Evolutionary conservation across 2,329 filamentous ascomycete genomes (phyloP), one percentile per base, ranked within the genome.

Genomic region (Pseudocercospora fuligena): DNA sequence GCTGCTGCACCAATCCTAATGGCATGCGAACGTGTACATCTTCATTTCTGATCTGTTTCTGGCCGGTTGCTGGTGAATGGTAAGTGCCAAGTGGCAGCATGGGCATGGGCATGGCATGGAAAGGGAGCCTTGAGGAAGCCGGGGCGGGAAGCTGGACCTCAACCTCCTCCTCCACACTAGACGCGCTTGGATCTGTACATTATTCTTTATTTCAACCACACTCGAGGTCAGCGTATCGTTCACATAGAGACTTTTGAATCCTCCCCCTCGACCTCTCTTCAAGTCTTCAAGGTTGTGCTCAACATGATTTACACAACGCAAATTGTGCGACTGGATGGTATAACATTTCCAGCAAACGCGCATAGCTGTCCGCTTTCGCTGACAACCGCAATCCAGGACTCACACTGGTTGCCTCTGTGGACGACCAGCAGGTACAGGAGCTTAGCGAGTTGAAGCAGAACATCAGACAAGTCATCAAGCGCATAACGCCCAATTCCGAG

Each of bases 381-480:
- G 63, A 70, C 65, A 63, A 29, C 29, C 61, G 68, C 58, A 69
- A 66, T 71, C 60, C 75, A 97, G 94, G 94, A 86, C 88, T 98
- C 72, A 94, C 97, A 86, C 88, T 99, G 73, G 94, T 93, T 77
- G 94, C 94, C 67, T 97, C 94, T 1, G 92, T 97, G 75, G 95
- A 98, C 80, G 93, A 97, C 79, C 91, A 89, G 84, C 87, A 90
- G 72, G 91, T 94, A 77, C 82, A 88, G 72, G 87, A 93, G 76
- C 89, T 98, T 73, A 84, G 87, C 73, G 93, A 98, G 79, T 90
- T 96, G 82, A 98, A 98, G 82, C 86, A 87, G 70, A 94, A 98
- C 80, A 89, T 93, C 63, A 96, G 97, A 81, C 90, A 96, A 79
- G 89, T 99, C 78, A 88, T 97, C 73, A 91, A 94, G 76, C 89